These are phyloP conservation scores for Aureobasidium pullulans DNA, from an alignment of 2,329 filamentous ascomycete genomes.

Conservation along the genomic window DNA sequence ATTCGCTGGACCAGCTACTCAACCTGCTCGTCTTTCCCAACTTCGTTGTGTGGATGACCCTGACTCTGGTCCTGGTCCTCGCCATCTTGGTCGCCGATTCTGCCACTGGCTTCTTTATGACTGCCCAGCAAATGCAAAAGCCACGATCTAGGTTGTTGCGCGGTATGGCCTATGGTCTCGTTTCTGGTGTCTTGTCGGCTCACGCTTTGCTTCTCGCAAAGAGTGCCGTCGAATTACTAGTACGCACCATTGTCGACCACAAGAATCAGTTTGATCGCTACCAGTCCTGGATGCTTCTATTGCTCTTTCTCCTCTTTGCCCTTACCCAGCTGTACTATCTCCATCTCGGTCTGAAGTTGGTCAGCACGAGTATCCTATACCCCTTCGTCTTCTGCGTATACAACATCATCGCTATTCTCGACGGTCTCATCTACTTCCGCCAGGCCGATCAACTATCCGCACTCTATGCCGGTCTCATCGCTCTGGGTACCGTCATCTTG, in stretches of 20 bases:
- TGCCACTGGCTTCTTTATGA: conserved; percentile 30
- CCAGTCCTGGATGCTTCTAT: conserved; percentile 87
- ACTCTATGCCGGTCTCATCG: conserved; percentile 71
- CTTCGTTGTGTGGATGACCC: conserved; percentile 45
- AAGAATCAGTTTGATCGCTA: conserved; percentile 92
- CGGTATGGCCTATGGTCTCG: conserved; percentile 79
- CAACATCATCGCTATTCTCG: conserved; percentile 96
- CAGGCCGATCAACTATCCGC: conserved; percentile 74
- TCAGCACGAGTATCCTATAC: conserved; percentile 92
- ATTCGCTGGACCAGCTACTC: conserved; percentile 76
- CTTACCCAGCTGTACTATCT: conserved; percentile 92
- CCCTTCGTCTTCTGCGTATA: conserved; percentile 97
- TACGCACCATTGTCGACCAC: conserved; percentile 75
- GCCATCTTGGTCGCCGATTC: conserved; percentile 37
- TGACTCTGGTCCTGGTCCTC: conserved; percentile 43
- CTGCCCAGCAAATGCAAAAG: conserved; percentile 30
- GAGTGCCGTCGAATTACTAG: conserved; percentile 88
- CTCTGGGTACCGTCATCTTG: conserved; percentile 77
- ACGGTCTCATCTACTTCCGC: conserved; percentile 93
- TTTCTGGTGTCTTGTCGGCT: conserved; percentile 85
- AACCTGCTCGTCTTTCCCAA: conserved; percentile 60
- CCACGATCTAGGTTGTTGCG: conserved; percentile 54
- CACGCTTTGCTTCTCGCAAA: conserved; percentile 92
- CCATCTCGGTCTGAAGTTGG: conserved; percentile 85
- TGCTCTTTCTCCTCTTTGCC: conserved; percentile 72